phyloP scores from a whole-genome alignment of 768 basidiomycete genomes.

The Calocybe indica region DNA sequence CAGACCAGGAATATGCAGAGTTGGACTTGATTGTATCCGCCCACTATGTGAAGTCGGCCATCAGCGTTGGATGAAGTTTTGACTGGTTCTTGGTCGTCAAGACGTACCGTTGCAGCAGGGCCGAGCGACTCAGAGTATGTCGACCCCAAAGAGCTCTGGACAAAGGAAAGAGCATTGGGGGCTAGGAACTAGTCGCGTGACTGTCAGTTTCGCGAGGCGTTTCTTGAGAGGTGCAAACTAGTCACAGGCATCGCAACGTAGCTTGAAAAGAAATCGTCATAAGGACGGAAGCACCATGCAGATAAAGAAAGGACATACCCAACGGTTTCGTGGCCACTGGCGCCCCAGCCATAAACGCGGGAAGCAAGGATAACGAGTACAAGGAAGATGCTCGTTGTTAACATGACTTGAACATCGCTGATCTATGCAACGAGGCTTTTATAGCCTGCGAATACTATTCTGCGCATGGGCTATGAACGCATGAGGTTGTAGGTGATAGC shows the following conservation, averaged over 20 bases:
- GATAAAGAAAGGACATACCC: slow-evolving; percentile 22
- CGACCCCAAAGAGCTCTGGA: slow-evolving; percentile 36
- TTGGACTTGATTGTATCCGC: slow-evolving; percentile 42
- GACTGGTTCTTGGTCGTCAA: not conserved
- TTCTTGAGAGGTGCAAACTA: not conserved
- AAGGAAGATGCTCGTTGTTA: not conserved
- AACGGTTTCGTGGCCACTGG: slow-evolving; percentile 36
- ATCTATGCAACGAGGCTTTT: too few species aligned
- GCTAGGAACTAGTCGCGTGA: slow-evolving; percentile 36
- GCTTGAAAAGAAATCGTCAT: slow-evolving; percentile 13
- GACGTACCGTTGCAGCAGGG: slow-evolving; percentile 38
- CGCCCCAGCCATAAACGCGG: slow-evolving; percentile 33
- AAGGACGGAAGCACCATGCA: not conserved
- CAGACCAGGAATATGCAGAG: slow-evolving; percentile 31
- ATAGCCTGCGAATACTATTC: too few species aligned
- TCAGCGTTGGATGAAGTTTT: not conserved
- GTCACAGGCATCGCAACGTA: slow-evolving; percentile 36
- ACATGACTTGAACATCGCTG: too few species aligned
- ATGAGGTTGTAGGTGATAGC: too few species aligned
- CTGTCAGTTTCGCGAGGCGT: not conserved
- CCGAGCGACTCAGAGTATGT: slow-evolving; percentile 41
- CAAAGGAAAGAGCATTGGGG: slow-evolving; percentile 41
- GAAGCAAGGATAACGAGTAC: slow-evolving; percentile 8
- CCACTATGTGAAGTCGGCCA: slow-evolving; percentile 28
- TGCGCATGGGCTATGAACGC: too few species aligned